These are phyloP conservation scores for Fusarium continuum DNA, from an alignment of 2,329 filamentous ascomycete genomes.

Conservation along the genomic window DNA sequence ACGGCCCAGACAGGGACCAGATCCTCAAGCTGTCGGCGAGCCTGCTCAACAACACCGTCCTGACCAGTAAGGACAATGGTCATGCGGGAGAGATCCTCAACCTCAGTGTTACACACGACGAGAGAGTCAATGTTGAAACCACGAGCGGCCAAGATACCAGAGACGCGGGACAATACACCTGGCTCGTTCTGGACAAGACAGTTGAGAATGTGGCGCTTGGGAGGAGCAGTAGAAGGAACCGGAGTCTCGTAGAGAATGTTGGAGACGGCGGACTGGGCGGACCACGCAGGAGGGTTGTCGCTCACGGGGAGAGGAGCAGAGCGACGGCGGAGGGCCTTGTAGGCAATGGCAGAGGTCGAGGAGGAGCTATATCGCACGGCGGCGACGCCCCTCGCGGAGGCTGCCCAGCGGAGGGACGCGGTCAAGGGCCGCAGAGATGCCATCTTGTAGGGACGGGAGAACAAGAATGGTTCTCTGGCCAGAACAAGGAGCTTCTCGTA, in stretches of 20 bases:
- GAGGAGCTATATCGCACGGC: constrained; percentile 52
- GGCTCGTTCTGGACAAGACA: constrained; percentile 99
- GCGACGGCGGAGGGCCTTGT: constrained; percentile 95
- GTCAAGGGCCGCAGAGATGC: constrained; percentile 56
- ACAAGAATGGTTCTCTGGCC: constrained; percentile 35
- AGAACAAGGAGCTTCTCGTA: constrained; percentile 41
- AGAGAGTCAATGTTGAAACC: constrained; percentile 99
- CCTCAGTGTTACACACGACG: constrained; percentile 97
- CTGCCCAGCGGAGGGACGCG: constrained; percentile 52
- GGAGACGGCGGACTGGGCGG: constrained; percentile 92
- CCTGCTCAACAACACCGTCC: constrained; percentile 97
- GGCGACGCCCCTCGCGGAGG: constrained; percentile 42
- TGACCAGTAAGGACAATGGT: constrained; percentile 97
- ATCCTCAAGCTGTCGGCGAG: constrained; percentile 92
- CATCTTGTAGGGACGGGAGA: constrained; percentile 49
- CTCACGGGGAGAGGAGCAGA: constrained; percentile 85
- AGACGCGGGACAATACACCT: constrained; percentile 94
- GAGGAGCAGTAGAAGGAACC: constrained; percentile 79
- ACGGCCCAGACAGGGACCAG: constrained; percentile 98
- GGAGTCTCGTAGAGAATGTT: constrained; percentile 99
- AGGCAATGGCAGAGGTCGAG: constrained; percentile 93
- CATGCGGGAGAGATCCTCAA: constrained; percentile 97
- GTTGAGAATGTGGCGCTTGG: constrained; percentile 96
- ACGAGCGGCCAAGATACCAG: constrained; percentile 91
- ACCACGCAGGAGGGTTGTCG: constrained; percentile 79